A percentile compares a stretch with the other conserved stretches of the same genome.
Conservation (phyloP, 345 rosid genomes). For the Combretum micranthum region DNA sequence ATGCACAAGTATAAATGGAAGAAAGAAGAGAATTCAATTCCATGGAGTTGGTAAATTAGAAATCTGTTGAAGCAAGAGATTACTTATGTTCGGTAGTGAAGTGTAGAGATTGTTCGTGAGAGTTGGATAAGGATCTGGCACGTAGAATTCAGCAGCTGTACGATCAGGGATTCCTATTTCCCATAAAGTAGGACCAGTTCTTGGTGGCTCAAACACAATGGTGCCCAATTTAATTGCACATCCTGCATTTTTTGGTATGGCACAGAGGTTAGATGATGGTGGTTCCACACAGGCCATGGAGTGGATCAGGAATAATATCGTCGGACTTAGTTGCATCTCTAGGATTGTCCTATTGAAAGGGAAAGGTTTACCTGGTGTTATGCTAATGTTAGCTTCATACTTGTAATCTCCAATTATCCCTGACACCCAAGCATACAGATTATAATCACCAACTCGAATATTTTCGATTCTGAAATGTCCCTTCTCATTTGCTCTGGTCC, state of each 20-base stretch:
- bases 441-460: conserved; percentile 53
- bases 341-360: no score
- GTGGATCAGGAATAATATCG: no score
- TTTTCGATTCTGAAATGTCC: conserved; percentile 57
- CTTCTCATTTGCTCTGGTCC: conserved; percentile 44
- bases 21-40: no score
- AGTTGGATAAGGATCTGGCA: conserved; percentile 56
- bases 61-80: background rate
- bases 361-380: conserved; percentile 62
- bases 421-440: conserved; percentile 62
- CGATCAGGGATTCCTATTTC: conserved; percentile 86
- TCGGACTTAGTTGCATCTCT: no score
- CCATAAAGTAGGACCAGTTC: conserved; percentile 77
- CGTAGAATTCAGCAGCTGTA: conserved; percentile 57
- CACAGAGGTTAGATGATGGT: background rate
- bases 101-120: conserved; percentile 36
- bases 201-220: conserved; percentile 51
- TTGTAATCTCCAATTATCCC: conserved; percentile 68
- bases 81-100: conserved; percentile 26
- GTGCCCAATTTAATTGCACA: conserved; percentile 27
- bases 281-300: no score
- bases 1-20: background rate
- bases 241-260: conserved; percentile 27
- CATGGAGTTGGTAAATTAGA: background rate
- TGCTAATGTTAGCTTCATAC: conserved; percentile 22